Base-by-base conservation (phyloP, 805 yeast species). In the Danielozyma ontarioensis region DNA sequence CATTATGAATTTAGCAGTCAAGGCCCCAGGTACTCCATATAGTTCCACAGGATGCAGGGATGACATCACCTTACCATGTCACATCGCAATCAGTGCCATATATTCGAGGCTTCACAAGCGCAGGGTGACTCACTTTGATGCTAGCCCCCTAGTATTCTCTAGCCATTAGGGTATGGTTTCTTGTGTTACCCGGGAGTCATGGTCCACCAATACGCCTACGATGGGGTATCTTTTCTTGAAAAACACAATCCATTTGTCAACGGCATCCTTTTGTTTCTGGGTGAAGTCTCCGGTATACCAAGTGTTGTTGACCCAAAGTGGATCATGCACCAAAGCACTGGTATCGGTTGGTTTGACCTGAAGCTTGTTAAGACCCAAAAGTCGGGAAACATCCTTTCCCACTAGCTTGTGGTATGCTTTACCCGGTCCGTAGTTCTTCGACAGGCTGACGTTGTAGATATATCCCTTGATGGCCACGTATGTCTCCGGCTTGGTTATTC, bases 171-270 rank as follows among this genome's bases (percentile, higher is more conserved):
- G n/a, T n/a, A n/a, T n/a, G n/a, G n/a, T n/a, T n/a, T n/a, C n/a
- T n/a, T n/a, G n/a, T n/a, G n/a, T n/a, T n/a, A n/a, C n/a, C n/a
- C n/a, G n/a, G n/a, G n/a, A n/a, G 26, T 28, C 49, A 35, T 59
- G 62, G 34, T 57, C 60, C 25, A 57, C 65, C 5, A 64, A 57
- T 5, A 55, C 39, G 6, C 68, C 72, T 23, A 66, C 62, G 3
- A 66, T 54, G 15, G 34, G 35, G 44, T 66, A 66, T 39, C 70
- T 49, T 40, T 56, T 68, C 37, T 76, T 72, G 39, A 72, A 68
- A 50, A 84, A 86, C 41, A 69, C 69, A 12, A 74, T 64, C 96
- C 96, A 86, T 44, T 84, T 89, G 34, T 81, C 78, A 36, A 85
- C 69, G 1, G 74, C 78, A 48, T 63, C 62, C 35, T 61, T 53